Evolutionary conservation across 2,329 filamentous ascomycete species (phyloP).

Genomic region (Uncinocarpus reesii): DNA sequence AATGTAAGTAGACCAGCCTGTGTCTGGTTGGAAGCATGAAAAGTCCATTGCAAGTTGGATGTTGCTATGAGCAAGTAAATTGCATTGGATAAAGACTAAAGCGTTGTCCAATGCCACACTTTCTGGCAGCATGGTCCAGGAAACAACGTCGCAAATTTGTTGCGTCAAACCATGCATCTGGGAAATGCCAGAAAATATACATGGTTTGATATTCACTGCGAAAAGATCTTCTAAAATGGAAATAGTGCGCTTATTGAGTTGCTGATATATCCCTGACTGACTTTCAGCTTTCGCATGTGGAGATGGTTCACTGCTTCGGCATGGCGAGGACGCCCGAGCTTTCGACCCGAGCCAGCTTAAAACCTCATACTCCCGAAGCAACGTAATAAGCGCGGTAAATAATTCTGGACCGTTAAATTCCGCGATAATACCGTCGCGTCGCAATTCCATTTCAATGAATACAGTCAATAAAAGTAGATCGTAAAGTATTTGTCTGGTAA

Average conservation of each 20-base stretch:
- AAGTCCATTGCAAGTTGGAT: slow-evolving; percentile 56
- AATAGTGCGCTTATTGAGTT: slow-evolving; percentile 1
- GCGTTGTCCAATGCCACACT: slow-evolving; percentile 47
- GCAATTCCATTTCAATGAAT: slow-evolving; percentile 75
- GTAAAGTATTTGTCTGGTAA: slow-evolving; percentile 64
- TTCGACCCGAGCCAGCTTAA: slow-evolving; percentile 51
- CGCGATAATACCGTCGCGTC: slow-evolving; percentile 60
- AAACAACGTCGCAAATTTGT: slow-evolving; percentile 36
- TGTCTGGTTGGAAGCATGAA: slow-evolving; percentile 52
- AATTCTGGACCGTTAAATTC: slow-evolving; percentile 51
- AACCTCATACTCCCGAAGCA: slow-evolving; percentile 63
- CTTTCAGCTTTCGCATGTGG: background rate
- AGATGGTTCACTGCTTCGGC: background rate
- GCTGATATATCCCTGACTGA: slow-evolving; percentile 17
- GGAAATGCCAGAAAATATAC: slow-evolving; percentile 30
- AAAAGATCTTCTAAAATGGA: slow-evolving; percentile 39
- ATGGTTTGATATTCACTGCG: slow-evolving; percentile 36
- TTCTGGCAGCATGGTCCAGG: slow-evolving; percentile 43
- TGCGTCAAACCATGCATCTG: slow-evolving; percentile 36
- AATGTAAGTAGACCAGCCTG: slow-evolving; percentile 60
- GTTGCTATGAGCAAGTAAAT: slow-evolving; percentile 58
- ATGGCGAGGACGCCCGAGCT: slow-evolving; percentile 21
- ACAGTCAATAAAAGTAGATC: slow-evolving; percentile 73
- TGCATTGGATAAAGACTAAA: slow-evolving; percentile 57
- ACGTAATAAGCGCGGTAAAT: slow-evolving; percentile 57